Base-by-base conservation (phyloP, 2,329 filamentous ascomycete genomes). In the Fusarium staphyleae region DNA sequence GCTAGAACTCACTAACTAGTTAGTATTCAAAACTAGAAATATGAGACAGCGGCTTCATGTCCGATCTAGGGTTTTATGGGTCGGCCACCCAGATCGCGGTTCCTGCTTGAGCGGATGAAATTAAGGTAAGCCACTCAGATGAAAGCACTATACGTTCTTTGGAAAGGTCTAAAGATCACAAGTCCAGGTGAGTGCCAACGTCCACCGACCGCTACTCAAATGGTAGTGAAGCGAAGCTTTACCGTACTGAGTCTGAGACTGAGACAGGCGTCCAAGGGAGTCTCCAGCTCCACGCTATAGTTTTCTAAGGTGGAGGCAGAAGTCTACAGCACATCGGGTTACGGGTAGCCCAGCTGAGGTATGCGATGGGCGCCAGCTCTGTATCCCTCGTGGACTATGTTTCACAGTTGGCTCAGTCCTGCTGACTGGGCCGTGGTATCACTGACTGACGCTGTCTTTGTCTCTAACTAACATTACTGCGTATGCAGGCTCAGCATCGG, bases 51-150 rank as follows among this genome's bases (percentile, higher is more conserved):
- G 48, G 53, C 44, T 58, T 24, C 41, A 29, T 52, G 50, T 16
- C 16, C 30, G 39, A 53, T 60, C 39, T 16, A 47, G 57, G 53
- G 48, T 43, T 34, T 16, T 47, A 9, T 24, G 34, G 24, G 15
- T 45, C 22, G 26, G 15, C 14, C 15, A 13, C 42, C 19, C n/a
- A 13, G 33, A 28, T 48, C 43, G 22, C 40, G n/a, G 22, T 26
- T 43, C 53, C 46, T 59, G 41, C 41, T 46, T 48, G 41, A 42
- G 40, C 44, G 47, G 41, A n/a, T 45, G 19, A 51, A 28, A 50
- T 60, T 46, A 41, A 46, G 43, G 42, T 60, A 58, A 58, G 57
- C 60, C 50, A 52, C 60, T 30, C 28, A 49, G 48, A 59, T 56
- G 36, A 37, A 37, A 36, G 32, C 37, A 30, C 52, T n/a, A n/a